Evolutionary conservation across 2,329 filamentous ascomycete species (phyloP).

Genomic region (Ceratocystis lukuohia): DNA sequence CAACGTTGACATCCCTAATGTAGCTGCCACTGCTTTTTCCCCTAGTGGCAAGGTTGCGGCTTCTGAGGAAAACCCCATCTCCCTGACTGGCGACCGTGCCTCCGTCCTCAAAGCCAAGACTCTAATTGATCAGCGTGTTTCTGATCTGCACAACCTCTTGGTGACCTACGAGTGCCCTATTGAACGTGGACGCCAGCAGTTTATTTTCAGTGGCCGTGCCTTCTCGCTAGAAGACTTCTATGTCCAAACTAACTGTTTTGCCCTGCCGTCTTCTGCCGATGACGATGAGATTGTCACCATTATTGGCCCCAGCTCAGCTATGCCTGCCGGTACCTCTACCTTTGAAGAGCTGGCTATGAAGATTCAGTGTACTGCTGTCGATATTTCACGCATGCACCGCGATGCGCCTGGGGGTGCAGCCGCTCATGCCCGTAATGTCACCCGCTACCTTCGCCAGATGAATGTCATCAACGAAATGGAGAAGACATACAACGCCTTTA

Average conservation of each 20-base stretch:
- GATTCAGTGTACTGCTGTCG: constrained; percentile 74
- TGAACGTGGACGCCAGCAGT: constrained; percentile 79
- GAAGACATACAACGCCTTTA: constrained; percentile 66
- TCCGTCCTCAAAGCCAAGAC: constrained; percentile 69
- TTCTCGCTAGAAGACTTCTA: constrained; percentile 76
- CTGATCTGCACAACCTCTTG: constrained; percentile 62
- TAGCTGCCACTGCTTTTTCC: constrained; percentile 29
- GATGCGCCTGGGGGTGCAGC: constrained; percentile 59
- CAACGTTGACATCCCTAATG: constrained; percentile 62
- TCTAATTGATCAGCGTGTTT: constrained; percentile 65
- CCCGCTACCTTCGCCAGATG: constrained; percentile 73
- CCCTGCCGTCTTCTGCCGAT: constrained; percentile 64
- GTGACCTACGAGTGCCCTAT: constrained; percentile 68
- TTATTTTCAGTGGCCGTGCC: constrained; percentile 67
- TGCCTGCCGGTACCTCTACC: constrained; percentile 63
- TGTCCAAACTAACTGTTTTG: constrained; percentile 75
- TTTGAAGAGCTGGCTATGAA: constrained; percentile 79
- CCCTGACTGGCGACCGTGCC: constrained; percentile 70
- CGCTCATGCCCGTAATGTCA: constrained; percentile 70
- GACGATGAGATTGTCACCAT: constrained; percentile 77
- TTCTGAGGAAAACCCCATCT: constrained; percentile 59
- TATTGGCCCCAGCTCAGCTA: constrained; percentile 61
- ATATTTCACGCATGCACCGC: constrained; percentile 66
- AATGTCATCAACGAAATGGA: constrained; percentile 74
- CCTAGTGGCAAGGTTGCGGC: constrained; percentile 35